Base-by-base conservation (phyloP, 2,329 filamentous ascomycete genomes). In the Alternaria brassicae region DNA sequence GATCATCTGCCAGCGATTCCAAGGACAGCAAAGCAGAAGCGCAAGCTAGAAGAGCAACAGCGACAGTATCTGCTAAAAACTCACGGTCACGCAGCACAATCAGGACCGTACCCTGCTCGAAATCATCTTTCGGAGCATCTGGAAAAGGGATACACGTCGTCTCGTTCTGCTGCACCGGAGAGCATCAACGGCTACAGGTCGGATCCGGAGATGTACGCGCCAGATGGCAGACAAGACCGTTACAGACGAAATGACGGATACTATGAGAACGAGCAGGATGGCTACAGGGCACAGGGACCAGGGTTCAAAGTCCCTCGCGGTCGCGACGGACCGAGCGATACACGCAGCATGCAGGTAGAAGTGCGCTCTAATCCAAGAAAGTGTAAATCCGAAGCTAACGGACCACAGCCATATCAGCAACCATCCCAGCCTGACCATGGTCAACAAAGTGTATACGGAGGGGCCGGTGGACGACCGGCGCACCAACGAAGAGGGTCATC, bases 401-500 rank as follows among this genome's bases (percentile, higher is more conserved):
- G 4, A 13, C 3, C 39, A 27, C 17, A 61, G 62, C 55, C 58
- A 27, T 48, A 49, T 32, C 27, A 37, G 19, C 42, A 54, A 13
- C 42, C 40, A 42, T 19, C 8, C 8, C 28, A 62, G 10, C 56
- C 50, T 19, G 60, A 58, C 19, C 44, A 62, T 12, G 48, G 34
- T 9, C 53, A 62, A 27, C 56, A 48, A 48, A 32, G 44, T 30
- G 13, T 13, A 7, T 48, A 48, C 19, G 30, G 44, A 23, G 44
- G 44, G 5, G 19, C 28, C 19, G 19, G 58, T 36, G 58, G 58
- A 21, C 62, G 72, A 17, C 71, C 71, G 12, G 47, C 30, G 17
- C 65, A 66, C 5, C 59, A 57, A 10, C 67, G 70, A 52, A 65
- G 62, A 50, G 63, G 69, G 15, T 68, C 69, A 2, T 74, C 73